Percentiles rank a stretch among this genome's conserved stretches.
Evolutionary conservation across 495 filamentous ascomycete species (phyloP).

Genomic region (Lasiosphaeria miniovina): DNA sequence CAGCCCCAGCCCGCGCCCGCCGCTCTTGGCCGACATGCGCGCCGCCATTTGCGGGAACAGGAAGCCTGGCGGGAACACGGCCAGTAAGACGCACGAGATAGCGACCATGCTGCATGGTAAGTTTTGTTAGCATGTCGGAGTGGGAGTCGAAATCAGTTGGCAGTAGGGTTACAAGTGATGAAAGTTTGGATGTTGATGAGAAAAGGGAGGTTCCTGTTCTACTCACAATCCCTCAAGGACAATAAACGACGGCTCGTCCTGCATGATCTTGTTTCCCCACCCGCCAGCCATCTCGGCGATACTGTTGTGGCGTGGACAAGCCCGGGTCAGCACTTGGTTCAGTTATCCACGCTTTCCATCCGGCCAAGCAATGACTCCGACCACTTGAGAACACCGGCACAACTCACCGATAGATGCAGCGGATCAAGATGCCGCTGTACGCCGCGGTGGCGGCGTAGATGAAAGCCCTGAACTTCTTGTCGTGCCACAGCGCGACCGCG

Average conservation of each 20-base stretch:
- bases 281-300: slow-evolving; percentile 67
- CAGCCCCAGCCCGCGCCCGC: neutral
- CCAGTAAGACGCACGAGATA: slow-evolving; percentile 34
- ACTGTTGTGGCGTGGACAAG: slow-evolving; percentile 20
- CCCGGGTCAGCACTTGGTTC: neutral
- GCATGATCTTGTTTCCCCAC: slow-evolving; percentile 67
- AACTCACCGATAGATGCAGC: slow-evolving; percentile 64
- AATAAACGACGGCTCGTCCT: slow-evolving; percentile 61
- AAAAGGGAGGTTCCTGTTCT: neutral
- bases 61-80: slow-evolving; percentile 35
- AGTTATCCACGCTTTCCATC: neutral
- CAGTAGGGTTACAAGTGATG: neutral
- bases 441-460: slow-evolving; percentile 50
- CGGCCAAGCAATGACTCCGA: neutral
- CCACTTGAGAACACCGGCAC: neutral
- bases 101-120: slow-evolving; percentile 30
- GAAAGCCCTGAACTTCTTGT: slow-evolving; percentile 51
- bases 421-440: slow-evolving; percentile 58
- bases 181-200: neutral
- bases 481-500: slow-evolving; percentile 33
- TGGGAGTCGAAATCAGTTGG: neutral
- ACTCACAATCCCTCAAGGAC: slow-evolving; percentile 54
- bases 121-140: neutral
- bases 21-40: slow-evolving; percentile 22
- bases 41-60: slow-evolving; percentile 41